A percentile compares a stretch with the other conserved stretches of the same genome.
Evolutionary conservation across 768 basidiomycete genomes (phyloP).

Genomic region (Suillus subalutaceus): DNA sequence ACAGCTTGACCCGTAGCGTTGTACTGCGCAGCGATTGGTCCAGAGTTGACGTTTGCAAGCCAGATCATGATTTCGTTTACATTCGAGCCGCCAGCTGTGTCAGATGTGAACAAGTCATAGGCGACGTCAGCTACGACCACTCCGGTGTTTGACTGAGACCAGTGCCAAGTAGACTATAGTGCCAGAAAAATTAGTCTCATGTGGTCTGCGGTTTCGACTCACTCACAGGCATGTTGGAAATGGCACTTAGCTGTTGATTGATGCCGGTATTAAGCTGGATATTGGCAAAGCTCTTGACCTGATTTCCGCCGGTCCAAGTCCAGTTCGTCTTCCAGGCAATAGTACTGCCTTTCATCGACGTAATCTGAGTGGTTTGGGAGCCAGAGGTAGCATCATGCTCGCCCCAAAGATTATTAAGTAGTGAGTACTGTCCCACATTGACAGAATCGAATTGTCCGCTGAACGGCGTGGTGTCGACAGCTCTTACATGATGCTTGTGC

Average conservation of each 20-base stretch:
- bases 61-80: conserved; percentile 63
- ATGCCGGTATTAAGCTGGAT: conserved; percentile 52
- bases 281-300: conserved; percentile 65
- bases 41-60: conserved; percentile 60
- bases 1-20: conserved; percentile 46
- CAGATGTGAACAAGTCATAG: conserved; percentile 67
- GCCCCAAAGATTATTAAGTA: conserved; percentile 57
- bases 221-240: conserved; percentile 58
- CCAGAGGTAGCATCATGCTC: conserved; percentile 45
- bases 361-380: conserved; percentile 53
- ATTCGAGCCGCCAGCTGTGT: conserved; percentile 48
- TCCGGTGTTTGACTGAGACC: conserved; percentile 50
- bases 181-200: conserved; percentile 1
- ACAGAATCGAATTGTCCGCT: conserved; percentile 59
- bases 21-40: conserved; percentile 59
- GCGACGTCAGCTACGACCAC: conserved; percentile 58
- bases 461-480: conserved; percentile 28
- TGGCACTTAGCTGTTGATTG: conserved; percentile 56
- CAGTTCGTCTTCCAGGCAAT: conserved; percentile 57
- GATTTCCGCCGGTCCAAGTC: conserved; percentile 51
- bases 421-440: conserved; percentile 47
- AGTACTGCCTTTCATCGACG: conserved; percentile 42
- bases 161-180: conserved; percentile 54
- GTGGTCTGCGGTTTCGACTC: background rate
- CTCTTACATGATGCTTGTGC: background rate